These are phyloP conservation scores for Podaxis sp. DNA, from an alignment of 768 basidiomycete genomes.

Conservation along the genomic window DNA sequence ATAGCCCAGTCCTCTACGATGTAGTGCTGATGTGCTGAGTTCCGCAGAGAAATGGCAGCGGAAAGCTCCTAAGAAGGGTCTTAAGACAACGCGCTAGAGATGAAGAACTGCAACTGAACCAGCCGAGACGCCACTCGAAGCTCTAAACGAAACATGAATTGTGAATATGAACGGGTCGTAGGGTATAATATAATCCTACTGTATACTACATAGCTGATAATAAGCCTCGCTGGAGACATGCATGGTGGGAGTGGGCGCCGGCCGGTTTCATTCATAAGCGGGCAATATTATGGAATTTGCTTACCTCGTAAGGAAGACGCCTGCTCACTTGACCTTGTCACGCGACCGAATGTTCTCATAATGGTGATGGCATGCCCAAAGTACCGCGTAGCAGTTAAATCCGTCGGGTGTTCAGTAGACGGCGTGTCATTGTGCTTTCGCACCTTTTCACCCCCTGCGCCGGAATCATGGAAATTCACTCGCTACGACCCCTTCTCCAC, in stretches of 20 bases:
- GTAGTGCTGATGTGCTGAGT: neutral
- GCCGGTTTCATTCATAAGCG: neutral
- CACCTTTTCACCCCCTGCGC: neutral
- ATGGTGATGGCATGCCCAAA: neutral
- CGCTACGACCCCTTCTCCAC: slow-evolving; percentile 26
- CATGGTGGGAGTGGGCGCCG: neutral
- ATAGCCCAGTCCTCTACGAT: neutral
- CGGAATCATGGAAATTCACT: slow-evolving; percentile 29
- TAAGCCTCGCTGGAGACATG: neutral
- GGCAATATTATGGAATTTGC: neutral
- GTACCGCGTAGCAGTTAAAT: neutral
- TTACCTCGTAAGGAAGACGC: neutral
- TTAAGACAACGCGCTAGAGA: slow-evolving; percentile 25
- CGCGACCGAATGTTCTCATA: neutral
- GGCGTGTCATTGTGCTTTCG: neutral
- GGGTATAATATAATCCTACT: neutral
- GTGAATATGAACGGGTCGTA: neutral
- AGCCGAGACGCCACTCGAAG: neutral
- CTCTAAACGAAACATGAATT: neutral
- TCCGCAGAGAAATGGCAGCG: slow-evolving; percentile 52
- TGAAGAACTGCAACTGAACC: slow-evolving; percentile 16
- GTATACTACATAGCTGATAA: neutral
- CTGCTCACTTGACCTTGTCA: neutral
- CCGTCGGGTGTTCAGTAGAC: neutral
- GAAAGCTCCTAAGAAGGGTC: slow-evolving; percentile 50